phyloP scores from a whole-genome alignment of 768 basidiomycete species.

The Tricholoma bakamatsutake region DNA sequence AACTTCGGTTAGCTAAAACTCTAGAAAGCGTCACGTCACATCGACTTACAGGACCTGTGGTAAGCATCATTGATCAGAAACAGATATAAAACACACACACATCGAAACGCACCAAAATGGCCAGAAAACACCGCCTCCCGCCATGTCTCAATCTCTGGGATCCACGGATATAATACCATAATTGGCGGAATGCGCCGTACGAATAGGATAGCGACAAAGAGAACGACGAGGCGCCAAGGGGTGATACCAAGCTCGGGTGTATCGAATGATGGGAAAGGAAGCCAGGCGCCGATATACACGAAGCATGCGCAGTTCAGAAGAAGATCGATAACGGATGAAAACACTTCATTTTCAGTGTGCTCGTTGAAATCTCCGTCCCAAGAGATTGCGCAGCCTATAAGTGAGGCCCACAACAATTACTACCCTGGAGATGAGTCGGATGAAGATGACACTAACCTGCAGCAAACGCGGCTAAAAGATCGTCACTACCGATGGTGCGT shows the following conservation, averaged over 20 bases:
- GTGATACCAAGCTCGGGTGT: conserved; percentile 50
- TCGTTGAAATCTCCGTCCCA: conserved; percentile 85
- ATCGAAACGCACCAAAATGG: conserved; percentile 63
- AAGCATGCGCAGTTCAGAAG: conserved; percentile 79
- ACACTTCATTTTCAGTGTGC: conserved; percentile 79
- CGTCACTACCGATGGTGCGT: conserved; percentile 78
- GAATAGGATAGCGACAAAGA: conserved; percentile 66
- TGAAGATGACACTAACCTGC: conserved; percentile 43
- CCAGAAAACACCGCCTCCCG: conserved; percentile 87
- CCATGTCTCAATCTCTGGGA: conserved; percentile 84
- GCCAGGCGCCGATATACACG: conserved; percentile 85
- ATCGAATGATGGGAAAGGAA: conserved; percentile 60
- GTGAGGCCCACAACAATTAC: background rate
- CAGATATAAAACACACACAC: background rate
- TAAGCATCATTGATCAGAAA: background rate
- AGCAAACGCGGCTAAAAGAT: conserved; percentile 85
- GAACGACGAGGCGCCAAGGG: conserved; percentile 59
- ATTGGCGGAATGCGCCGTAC: conserved; percentile 80
- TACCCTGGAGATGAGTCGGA: background rate
- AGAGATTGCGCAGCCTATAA: conserved; percentile 74
- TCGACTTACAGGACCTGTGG: conserved; percentile 46
- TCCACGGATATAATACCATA: conserved; percentile 69
- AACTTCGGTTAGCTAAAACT: background rate
- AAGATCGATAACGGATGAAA: conserved; percentile 88
- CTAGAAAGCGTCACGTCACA: background rate